Conservation (phyloP, 768 basidiomycete genomes). For the Tylopilus sp. region DNA sequence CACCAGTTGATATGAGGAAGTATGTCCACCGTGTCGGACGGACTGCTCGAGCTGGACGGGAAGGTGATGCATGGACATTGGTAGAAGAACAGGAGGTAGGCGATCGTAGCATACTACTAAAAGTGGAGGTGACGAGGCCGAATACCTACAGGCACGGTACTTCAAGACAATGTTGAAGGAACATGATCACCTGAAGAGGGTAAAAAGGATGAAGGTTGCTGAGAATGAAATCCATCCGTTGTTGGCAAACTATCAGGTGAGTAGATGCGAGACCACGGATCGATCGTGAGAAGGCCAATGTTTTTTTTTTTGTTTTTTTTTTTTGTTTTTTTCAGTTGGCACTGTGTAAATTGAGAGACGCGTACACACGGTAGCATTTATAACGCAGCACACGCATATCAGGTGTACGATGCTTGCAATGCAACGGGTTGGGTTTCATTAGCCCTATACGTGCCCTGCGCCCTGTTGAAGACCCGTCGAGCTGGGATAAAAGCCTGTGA, state of each 20-base stretch:
- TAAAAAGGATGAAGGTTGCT: constrained; percentile 64
- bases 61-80: constrained; percentile 89
- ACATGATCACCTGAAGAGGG: constrained; percentile 63
- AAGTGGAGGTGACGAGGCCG: neutral
- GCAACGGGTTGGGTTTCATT: too few species aligned
- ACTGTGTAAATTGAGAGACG: constrained; percentile 26
- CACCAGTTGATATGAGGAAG: constrained; percentile 95
- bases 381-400: neutral
- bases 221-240: constrained; percentile 60
- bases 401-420: neutral
- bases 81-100: constrained; percentile 90
- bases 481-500: too few species aligned
- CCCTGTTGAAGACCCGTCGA: too few species aligned
- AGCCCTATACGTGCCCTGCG: too few species aligned
- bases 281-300: neutral
- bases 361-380: constrained; percentile 19
- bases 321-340: constrained; percentile 31
- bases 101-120: neutral
- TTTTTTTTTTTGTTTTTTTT: too few species aligned
- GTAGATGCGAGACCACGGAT: constrained; percentile 33
- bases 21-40: constrained; percentile 97
- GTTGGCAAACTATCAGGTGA: constrained; percentile 64
- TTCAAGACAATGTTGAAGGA: constrained; percentile 82
- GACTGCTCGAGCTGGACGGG: constrained; percentile 88
- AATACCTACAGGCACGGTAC: constrained; percentile 61